Base-by-base conservation (phyloP, 441 rosid genomes). In the Gossypium davidsonii region DNA sequence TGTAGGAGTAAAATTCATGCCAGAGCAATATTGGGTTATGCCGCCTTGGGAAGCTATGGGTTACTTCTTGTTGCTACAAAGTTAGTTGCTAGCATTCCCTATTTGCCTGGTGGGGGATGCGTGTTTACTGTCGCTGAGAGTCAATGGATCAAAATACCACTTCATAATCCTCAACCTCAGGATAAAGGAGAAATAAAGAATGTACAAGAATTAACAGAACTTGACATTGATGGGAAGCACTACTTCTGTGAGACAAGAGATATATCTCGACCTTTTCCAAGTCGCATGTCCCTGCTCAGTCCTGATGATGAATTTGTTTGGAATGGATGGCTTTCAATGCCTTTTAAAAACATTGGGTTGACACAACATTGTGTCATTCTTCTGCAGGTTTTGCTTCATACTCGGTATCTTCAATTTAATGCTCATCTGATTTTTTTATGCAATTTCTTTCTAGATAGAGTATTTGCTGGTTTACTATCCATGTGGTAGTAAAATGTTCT, bases 221-320 rank as follows among this genome's bases (percentile, higher is more conserved):
- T 95, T 67, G 98, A 93, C 48, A 90, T 95, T 58, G 99, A 93
- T 71, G 99, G 98, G 79, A 95, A 89, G 77, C 97, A 95, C 77
- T 93, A 87, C 74, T 95, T 91, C 77, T 95, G 98, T 44, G 96
- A 93, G 86, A 88, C 89, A 61, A 88, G 94, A 74, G 98, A 95
- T 72, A 83, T 95, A 59, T 90, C 99, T 57, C 83, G 96, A 39
- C 94, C 99, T 56, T 95, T 93, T 74, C 98, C 99, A 0, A 95
- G 99, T 72, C 89, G 79, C 34, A 85, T 86, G 90, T 82, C 90
- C 44, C 76, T 91, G 76, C 85, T 83, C 77, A 79, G 37, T 62
- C 96, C 98, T 46, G 98, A 95, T 71, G 92, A 90, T 34, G 99
- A 93, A 78, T 95, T 93, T 82, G 97, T 95, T 67, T 95, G 99